These are phyloP conservation scores for Flaveria trinervia DNA, from an alignment of 129 eudicot genomes.

Conservation along the genomic window DNA sequence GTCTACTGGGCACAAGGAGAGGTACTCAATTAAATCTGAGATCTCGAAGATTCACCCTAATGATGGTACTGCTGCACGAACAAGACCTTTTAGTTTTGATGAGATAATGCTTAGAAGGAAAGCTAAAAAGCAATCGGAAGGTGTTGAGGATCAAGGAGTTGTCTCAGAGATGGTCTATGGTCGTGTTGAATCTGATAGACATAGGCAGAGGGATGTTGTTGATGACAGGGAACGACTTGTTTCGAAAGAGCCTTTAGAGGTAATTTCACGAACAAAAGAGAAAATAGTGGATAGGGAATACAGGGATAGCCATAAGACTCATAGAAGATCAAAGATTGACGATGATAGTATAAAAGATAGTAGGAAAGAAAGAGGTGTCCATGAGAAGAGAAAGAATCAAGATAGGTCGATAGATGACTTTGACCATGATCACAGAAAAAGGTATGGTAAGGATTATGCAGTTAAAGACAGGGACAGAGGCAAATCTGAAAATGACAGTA, in stretches of 20 bases:
- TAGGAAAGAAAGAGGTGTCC: constrained; percentile 40
- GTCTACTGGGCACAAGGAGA: constrained; percentile 52
- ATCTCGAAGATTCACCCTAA: constrained; percentile 32
- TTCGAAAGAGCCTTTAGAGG: constrained; percentile 45
- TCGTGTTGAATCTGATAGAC: constrained; percentile 36
- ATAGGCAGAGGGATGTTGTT: constrained; percentile 33
- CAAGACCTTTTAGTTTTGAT: constrained; percentile 81
- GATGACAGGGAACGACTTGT: constrained; percentile 24
- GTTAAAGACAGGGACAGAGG: constrained; percentile 50
- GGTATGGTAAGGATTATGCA: constrained; percentile 41
- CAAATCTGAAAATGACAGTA: constrained; percentile 55
- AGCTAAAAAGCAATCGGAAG: constrained; percentile 46
- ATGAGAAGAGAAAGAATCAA: constrained; percentile 47
- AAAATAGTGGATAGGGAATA: constrained; percentile 38
- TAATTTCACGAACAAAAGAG: constrained; percentile 46
- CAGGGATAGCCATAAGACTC: constrained; percentile 35
- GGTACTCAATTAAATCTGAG: constrained; percentile 36
- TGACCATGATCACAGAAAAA: constrained; percentile 45
- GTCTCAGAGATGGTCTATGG: constrained; percentile 32
- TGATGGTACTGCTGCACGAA: constrained; percentile 85
- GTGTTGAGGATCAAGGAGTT: constrained; percentile 27
- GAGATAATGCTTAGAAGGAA: constrained; percentile 80
- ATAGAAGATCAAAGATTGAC: constrained; percentile 39
- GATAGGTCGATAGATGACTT: constrained; percentile 37
- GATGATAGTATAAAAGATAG: constrained; percentile 34